phyloP scores from a whole-genome alignment of 2,329 filamentous ascomycete species.

The Colletotrichum plurivorum region DNA sequence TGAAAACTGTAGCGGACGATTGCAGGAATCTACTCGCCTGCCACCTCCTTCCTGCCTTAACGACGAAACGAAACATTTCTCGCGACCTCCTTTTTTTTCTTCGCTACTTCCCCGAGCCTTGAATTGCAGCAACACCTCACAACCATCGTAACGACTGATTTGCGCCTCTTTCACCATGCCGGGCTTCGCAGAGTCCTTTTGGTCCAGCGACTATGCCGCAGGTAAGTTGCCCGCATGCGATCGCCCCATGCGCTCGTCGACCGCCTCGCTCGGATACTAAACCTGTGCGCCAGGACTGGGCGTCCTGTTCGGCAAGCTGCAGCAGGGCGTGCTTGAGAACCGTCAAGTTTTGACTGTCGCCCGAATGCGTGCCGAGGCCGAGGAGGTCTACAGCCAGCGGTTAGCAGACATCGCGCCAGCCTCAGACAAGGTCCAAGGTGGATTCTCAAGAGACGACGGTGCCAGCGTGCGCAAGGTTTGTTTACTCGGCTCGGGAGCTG shows the following conservation, averaged over 20 bases:
- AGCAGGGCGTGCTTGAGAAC: constrained; percentile 96
- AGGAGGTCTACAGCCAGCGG: constrained; percentile 87
- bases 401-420: constrained; percentile 86
- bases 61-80: constrained; percentile 40
- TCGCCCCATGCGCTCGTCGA: not conserved
- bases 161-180: constrained; percentile 72
- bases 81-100: constrained; percentile 28
- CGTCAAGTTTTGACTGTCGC: constrained; percentile 93
- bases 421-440: constrained; percentile 85
- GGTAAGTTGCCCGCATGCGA: constrained; percentile 65
- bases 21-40: constrained; percentile 23
- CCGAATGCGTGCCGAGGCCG: constrained; percentile 94
- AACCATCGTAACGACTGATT: constrained; percentile 21
- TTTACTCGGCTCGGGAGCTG: constrained; percentile 16
- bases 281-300: constrained; percentile 74
- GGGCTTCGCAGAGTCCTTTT: constrained; percentile 95
- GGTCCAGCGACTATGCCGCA: constrained; percentile 97
- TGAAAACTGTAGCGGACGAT: constrained; percentile 20
- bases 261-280: constrained; percentile 14
- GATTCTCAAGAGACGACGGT: constrained; percentile 92
- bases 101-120: constrained; percentile 4
- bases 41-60: constrained; percentile 33
- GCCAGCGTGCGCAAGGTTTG: constrained; percentile 87
- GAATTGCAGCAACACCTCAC: constrained; percentile 12
- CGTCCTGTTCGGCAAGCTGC: constrained; percentile 95